A percentile compares a stretch with the other conserved stretches of the same genome.
These are phyloP conservation scores for Gautieria morchelliformis DNA, from an alignment of 768 basidiomycete genomes.

Conservation along the genomic window DNA sequence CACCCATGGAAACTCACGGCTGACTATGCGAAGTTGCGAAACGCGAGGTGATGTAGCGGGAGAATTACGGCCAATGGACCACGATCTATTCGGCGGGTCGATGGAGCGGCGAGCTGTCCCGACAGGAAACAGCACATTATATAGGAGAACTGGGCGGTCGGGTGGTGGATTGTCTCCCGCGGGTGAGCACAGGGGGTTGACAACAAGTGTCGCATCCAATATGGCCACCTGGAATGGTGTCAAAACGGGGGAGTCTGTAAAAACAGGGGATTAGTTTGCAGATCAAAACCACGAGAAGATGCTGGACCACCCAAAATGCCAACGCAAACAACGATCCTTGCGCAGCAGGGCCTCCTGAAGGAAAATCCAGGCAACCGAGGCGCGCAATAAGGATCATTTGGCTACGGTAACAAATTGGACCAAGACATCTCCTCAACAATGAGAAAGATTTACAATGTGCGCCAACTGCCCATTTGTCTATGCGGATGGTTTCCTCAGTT, in stretches of 20 bases:
- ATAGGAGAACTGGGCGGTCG: conserved; percentile 45
- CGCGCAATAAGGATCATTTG: not conserved
- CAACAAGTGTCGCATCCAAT: conserved; percentile 34
- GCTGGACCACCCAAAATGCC: not conserved
- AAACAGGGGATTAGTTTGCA: not conserved
- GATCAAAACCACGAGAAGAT: not conserved
- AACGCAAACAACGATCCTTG: not conserved
- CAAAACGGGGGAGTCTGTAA: conserved; percentile 60
- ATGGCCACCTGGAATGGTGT: conserved; percentile 46
- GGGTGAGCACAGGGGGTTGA: conserved; percentile 58
- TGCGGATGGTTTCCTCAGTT: not conserved
- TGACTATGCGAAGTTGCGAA: conserved; percentile 41
- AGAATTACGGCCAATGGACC: conserved; percentile 53
- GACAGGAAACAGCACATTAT: conserved; percentile 67
- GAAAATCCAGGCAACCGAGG: too few relatives aligned
- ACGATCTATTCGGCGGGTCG: conserved; percentile 52
- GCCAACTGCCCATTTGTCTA: not conserved
- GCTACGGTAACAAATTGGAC: not conserved
- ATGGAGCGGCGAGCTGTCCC: conserved; percentile 51
- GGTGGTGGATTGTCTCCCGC: conserved; percentile 26
- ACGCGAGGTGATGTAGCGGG: conserved; percentile 62
- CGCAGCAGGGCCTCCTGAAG: not conserved
- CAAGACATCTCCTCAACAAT: not conserved
- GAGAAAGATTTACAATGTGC: not conserved
- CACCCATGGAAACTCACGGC: conserved; percentile 45